phyloP scores from a whole-genome alignment of 2,329 filamentous ascomycete species.

The Paecilomyces fulvus region DNA sequence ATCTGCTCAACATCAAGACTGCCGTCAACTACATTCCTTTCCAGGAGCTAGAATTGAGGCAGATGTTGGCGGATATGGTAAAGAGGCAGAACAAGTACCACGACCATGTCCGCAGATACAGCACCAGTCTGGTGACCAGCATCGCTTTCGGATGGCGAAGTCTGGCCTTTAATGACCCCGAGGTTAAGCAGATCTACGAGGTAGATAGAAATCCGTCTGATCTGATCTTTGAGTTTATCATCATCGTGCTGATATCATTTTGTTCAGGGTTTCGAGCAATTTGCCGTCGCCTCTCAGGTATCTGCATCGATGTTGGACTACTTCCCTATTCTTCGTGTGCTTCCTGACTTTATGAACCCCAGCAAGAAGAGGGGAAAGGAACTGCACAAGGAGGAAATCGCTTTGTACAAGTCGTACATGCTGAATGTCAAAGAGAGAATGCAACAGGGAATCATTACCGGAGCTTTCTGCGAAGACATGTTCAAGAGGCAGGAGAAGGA shows the following conservation, averaged over 20 bases:
- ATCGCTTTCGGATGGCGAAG: constrained; percentile 9
- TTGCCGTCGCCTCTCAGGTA: constrained; percentile 5
- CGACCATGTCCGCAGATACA: constrained; percentile 8
- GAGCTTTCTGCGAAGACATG: constrained; percentile 11
- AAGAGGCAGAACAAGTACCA: constrained; percentile 8
- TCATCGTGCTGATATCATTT: constrained; percentile 3
- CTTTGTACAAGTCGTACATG: constrained; percentile 8
- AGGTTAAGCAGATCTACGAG: constrained; percentile 6
- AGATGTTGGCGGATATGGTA: constrained; percentile 10
- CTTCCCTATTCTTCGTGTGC: constrained; percentile 8
- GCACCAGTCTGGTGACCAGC: constrained; percentile 7
- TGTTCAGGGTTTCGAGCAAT: constrained; percentile 7
- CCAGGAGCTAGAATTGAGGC: constrained; percentile 11
- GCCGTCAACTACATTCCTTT: constrained; percentile 10
- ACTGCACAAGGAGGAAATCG: constrained; percentile 7
- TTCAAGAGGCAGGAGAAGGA: constrained; percentile 7
- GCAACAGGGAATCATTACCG: constrained; percentile 4
- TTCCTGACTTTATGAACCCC: constrained; percentile 10
- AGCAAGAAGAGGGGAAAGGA: constrained; percentile 4
- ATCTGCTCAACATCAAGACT: constrained; percentile 13
- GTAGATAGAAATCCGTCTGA: neutral
- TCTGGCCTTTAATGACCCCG: constrained; percentile 4
- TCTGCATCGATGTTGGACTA: constrained; percentile 8
- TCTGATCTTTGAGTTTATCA: neutral
- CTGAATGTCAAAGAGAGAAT: constrained; percentile 6